Percentiles rank a stretch among this genome's conserved stretches.
These are phyloP conservation scores for Echria macrotheca DNA, from an alignment of 495 filamentous ascomycete genomes.

Conservation along the genomic window DNA sequence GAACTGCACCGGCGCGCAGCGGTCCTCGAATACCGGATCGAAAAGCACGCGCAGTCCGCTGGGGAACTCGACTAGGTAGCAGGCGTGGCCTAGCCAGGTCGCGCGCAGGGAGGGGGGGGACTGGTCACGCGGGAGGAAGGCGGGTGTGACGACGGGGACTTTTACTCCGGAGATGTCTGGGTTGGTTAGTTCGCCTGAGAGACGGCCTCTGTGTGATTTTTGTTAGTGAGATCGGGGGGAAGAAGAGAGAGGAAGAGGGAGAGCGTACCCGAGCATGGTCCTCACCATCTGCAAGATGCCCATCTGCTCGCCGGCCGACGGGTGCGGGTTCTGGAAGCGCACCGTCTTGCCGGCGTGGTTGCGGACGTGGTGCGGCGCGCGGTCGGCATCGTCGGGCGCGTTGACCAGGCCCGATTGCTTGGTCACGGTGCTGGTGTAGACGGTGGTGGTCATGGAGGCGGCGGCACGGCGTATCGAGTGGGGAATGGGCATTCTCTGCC, in stretches of 20 bases:
- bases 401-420: slow-evolving; percentile 3
- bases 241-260: neutral
- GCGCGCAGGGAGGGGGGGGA: slow-evolving; percentile 54
- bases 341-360: slow-evolving; percentile 24
- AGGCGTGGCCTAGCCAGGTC: slow-evolving; percentile 96
- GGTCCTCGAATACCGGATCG: slow-evolving; percentile 89
- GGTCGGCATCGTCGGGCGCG: slow-evolving; percentile 18
- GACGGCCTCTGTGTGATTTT: neutral
- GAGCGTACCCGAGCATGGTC: slow-evolving; percentile 10
- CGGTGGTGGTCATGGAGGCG: slow-evolving; percentile 5
- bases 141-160: neutral
- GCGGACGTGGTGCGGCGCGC: slow-evolving; percentile 29
- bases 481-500: too few species aligned
- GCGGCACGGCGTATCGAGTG: neutral
- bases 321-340: slow-evolving; percentile 32
- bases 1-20: slow-evolving; percentile 72
- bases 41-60: slow-evolving; percentile 83
- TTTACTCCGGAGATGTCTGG: neutral
- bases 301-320: slow-evolving; percentile 18
- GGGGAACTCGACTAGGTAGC: slow-evolving; percentile 90
- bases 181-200: neutral
- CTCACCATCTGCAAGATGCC: neutral
- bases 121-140: neutral
- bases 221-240: neutral
- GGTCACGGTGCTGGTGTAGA: slow-evolving; percentile 16